Conservation (phyloP, 23 red algal genomes). For the Pyropia haitanensis region DNA sequence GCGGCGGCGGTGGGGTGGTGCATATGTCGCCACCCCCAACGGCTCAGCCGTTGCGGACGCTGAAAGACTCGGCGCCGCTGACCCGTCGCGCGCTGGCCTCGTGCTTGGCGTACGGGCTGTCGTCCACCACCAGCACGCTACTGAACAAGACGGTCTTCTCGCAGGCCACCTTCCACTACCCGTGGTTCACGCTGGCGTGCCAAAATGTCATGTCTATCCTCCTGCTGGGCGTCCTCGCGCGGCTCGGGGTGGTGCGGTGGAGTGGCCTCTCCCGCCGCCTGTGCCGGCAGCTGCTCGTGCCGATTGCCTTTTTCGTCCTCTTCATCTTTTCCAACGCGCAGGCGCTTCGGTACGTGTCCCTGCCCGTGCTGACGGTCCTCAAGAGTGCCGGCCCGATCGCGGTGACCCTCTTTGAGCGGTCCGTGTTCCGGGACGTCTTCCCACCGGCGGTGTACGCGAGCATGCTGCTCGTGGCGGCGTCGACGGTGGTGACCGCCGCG, state of each 20-base stretch:
- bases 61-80: too few species aligned
- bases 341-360: slow-evolving; percentile 54
- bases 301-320: slow-evolving; percentile 70
- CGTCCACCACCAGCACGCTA: slow-evolving; percentile 50
- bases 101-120: slow-evolving; percentile 43
- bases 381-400: slow-evolving; percentile 74
- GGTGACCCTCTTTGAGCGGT: slow-evolving; percentile 63
- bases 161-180: slow-evolving; percentile 62
- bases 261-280: slow-evolving; percentile 22
- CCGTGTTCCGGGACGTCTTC: slow-evolving; percentile 54
- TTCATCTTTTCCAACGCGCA: slow-evolving; percentile 90
- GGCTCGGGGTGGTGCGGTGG: slow-evolving; percentile 12
- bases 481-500: slow-evolving; percentile 63
- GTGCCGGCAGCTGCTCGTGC: slow-evolving; percentile 41
- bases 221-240: slow-evolving; percentile 16
- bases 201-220: slow-evolving; percentile 67
- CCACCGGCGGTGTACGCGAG: slow-evolving; percentile 33
- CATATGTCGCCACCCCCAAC: too few species aligned
- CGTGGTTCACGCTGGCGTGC: slow-evolving; percentile 82
- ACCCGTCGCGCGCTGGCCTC: slow-evolving; percentile 10
- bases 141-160: slow-evolving; percentile 95
- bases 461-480: slow-evolving; percentile 62
- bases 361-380: slow-evolving; percentile 76
- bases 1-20: too few species aligned
- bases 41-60: too few species aligned